Base-by-base conservation (phyloP, 768 basidiomycete genomes). In the Kwoniella sp. region DNA sequence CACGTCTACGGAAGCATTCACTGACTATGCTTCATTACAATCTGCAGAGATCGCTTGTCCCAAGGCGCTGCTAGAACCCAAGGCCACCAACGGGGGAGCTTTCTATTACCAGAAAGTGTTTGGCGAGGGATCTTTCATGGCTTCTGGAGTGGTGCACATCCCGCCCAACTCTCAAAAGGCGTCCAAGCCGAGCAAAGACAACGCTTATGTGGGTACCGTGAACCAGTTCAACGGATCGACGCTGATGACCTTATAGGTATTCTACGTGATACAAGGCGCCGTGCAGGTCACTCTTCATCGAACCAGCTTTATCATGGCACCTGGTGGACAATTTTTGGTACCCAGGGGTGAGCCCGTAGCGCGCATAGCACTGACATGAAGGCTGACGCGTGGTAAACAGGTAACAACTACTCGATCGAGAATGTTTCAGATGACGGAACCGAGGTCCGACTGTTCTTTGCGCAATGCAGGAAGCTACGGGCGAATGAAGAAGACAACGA, bases 51-150 rank as follows among this genome's bases (percentile, higher is more conserved):
- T 95, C 56, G 87, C 86, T 3, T 89, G 83, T 69, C 85, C 90
- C 5, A 77, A 80, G 3, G 80, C 77, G 38, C 82, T 85, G 81
- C 79, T 90, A 12, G 63, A 80, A 2, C 85, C 85, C 1, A 77
- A 79, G 50, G 68, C 77, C 15, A 82, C 87, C 0, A 79, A 78
- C 8, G 83, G 83, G 56, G 80, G 79, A 45, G 79, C 79, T 10
- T 98, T 91, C 84, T 79, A 78, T 20, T 99, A 89, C 72, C 86
- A 93, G 67, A 92, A 90, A 76, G 81, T 95, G 19, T 93, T 92
- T 65, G 84, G 86, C 23, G 93, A 98, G 57, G 87, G 83, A 39
- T 83, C 88, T 38, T 96, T 88, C 69, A 83, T 96, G 54, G 93
- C 91, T 1, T 86, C 89, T 26, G 95, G 95, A 0, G 83, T 90